Conservation (phyloP, 495 filamentous ascomycete genomes). For the Platismatia glauca region DNA sequence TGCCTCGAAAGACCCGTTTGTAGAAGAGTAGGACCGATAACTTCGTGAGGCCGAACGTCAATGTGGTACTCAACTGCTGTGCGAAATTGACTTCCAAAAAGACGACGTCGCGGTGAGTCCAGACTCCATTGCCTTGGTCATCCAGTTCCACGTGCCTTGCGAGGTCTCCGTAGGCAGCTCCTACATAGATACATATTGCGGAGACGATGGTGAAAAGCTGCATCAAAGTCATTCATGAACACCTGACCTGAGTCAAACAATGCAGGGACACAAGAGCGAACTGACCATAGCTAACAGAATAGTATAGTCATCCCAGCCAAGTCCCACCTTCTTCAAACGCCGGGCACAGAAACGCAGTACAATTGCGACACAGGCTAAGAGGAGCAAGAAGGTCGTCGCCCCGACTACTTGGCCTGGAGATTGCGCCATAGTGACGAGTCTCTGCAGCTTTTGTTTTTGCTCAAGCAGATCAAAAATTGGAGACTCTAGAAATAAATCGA, state of each 20-base stretch:
- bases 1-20: constrained; percentile 8
- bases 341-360: constrained; percentile 5
- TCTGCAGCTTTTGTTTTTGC: no score
- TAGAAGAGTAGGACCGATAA: constrained; percentile 8
- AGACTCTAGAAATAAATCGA: not conserved
- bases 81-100: constrained; percentile 2
- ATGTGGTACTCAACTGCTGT: not conserved
- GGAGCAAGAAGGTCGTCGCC: not conserved
- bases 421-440: not conserved
- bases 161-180: not conserved
- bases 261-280: not conserved
- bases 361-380: not conserved
- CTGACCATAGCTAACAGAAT: constrained; percentile 4
- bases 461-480: not conserved
- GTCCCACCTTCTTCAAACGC: constrained; percentile 1
- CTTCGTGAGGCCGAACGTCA: constrained; percentile 6
- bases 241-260: not conserved
- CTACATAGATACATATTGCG: constrained; percentile 2
- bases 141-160: not conserved
- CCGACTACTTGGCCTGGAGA: not conserved
- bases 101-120: not conserved
- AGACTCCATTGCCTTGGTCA: not conserved
- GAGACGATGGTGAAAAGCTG: constrained; percentile 1
- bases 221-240: not conserved
- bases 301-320: constrained; percentile 6